Evolutionary conservation across 345 rosid genomes (phyloP), one percentile per base, ranked within the genome.

Genomic region (Euphorbia lathyris): DNA sequence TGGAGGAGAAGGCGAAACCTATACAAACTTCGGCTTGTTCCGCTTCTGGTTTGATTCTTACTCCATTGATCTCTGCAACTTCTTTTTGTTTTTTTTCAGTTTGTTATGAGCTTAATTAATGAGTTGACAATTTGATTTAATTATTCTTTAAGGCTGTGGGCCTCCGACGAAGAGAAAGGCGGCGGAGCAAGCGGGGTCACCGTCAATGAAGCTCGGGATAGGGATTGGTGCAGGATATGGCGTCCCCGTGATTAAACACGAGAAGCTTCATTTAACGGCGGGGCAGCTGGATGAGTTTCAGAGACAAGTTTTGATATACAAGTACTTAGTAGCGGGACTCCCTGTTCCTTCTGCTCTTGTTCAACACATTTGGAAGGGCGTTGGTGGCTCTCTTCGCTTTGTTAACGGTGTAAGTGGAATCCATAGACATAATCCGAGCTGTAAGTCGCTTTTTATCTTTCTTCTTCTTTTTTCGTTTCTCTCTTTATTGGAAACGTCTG

Each of bases 281-380:
- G 78, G 79, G 11, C 90, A 90, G 77, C 69, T 82, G 71, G 47
- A 70, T 34, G 89, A 90, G 81, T 83, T 86, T 78, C 80, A 78
- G 51, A 76, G 71, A 52, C 92, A 86, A 74, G 67, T 72, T 70
- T 55, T 82, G 68, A 83, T 86, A 56, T 86, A 72, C 73, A 77
- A 79, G 63, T 76, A 83, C 74, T 68, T 86, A 65, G 83, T 66
- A 51, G 84, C 83, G 73, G 87, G 87, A 32, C 72, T 83, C 43
- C 84, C 80, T 27, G 86, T 87, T 27, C 89, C 89, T 59, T 63
- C 53, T 66, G 82, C 73, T 63, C 86, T 87, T 59, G 77, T 83
- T 11, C 59, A 76, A 11, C 86, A 84, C 69, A 67, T 84, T 67
- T 76, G 83, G 86, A 79, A 76, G 55, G 76, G 81, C 40, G 77